A percentile compares a stretch with the other conserved stretches of the same genome.
Evolutionary conservation across 768 basidiomycete genomes (phyloP).

Genomic region (Pleurotus djamor): DNA sequence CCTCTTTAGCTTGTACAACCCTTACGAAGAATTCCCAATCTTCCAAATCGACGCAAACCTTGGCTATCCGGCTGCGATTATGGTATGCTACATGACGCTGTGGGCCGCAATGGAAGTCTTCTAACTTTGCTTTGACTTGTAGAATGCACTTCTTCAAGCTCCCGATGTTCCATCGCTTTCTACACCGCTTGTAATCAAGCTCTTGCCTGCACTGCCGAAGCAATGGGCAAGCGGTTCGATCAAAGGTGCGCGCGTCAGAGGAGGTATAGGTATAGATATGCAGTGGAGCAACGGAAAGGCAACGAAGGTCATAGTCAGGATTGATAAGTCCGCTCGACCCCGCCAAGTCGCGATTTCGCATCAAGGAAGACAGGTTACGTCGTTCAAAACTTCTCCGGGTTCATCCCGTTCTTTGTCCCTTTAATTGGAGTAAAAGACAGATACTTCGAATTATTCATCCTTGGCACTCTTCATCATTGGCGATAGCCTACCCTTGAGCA

Average conservation of each 20-base stretch:
- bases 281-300: conserved; percentile 43
- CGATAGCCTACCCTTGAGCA: conserved; percentile 67
- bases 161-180: conserved; percentile 55
- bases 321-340: conserved; percentile 28
- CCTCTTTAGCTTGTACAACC: conserved; percentile 63
- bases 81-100: conserved; percentile 37
- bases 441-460: no score
- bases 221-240: conserved; percentile 66
- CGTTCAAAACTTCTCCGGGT: conserved; percentile 25
- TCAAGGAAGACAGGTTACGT: conserved; percentile 27
- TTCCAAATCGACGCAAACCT: conserved; percentile 84
- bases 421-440: not conserved
- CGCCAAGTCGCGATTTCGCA: conserved; percentile 38
- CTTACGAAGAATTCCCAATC: conserved; percentile 42
- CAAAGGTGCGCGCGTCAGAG: conserved; percentile 58
- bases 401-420: conserved; percentile 14
- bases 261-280: conserved; percentile 56
- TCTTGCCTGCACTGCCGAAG: conserved; percentile 64
- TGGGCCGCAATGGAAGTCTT: not conserved
- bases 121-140: not conserved
- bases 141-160: conserved; percentile 67
- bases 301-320: conserved; percentile 27
- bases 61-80: conserved; percentile 62
- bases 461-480: conserved; percentile 7
- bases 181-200: conserved; percentile 51